These are phyloP conservation scores for Groenewaldozyma salmanticensis DNA, from an alignment of 805 yeast genomes.

Conservation along the genomic window DNA sequence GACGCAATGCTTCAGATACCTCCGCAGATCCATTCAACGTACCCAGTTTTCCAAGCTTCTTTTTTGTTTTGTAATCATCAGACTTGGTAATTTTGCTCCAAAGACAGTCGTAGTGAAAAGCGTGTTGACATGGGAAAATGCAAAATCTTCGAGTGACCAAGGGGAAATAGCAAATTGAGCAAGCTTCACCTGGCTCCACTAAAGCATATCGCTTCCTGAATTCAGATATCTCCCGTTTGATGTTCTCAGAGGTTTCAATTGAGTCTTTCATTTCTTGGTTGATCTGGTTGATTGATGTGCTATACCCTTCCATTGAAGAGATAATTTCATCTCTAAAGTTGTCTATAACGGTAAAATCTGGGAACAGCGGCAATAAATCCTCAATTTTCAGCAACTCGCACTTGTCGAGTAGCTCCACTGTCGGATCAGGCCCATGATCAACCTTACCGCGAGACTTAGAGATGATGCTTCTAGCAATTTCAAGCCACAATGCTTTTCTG, in stretches of 20 bases:
- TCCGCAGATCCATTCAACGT: constrained; percentile 18
- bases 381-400: constrained; percentile 45
- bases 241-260: constrained; percentile 44
- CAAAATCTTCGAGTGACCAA: constrained; percentile 64
- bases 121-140: constrained; percentile 83
- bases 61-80: constrained; percentile 58
- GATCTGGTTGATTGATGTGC: constrained; percentile 51
- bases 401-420: constrained; percentile 20
- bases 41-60: constrained; percentile 47
- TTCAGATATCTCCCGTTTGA: constrained; percentile 49
- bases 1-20: constrained; percentile 30
- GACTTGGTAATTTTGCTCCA: constrained; percentile 48
- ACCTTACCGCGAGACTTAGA: constrained; percentile 5
- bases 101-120: constrained; percentile 85
- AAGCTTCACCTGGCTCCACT: constrained; percentile 77
- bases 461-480: constrained; percentile 46
- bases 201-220: constrained; percentile 45
- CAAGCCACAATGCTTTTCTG: constrained; percentile 66
- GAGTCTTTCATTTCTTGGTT: constrained; percentile 72
- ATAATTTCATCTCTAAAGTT: constrained; percentile 79
- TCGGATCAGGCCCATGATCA: constrained; percentile 24
- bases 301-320: constrained; percentile 64
- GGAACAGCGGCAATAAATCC: constrained; percentile 76
- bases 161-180: constrained; percentile 61
- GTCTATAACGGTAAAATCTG: constrained; percentile 73